A percentile compares a stretch with the other conserved stretches of the same genome.
These are phyloP conservation scores for Epichloe uncinata DNA, from an alignment of 2,329 filamentous ascomycete genomes.

Conservation along the genomic window DNA sequence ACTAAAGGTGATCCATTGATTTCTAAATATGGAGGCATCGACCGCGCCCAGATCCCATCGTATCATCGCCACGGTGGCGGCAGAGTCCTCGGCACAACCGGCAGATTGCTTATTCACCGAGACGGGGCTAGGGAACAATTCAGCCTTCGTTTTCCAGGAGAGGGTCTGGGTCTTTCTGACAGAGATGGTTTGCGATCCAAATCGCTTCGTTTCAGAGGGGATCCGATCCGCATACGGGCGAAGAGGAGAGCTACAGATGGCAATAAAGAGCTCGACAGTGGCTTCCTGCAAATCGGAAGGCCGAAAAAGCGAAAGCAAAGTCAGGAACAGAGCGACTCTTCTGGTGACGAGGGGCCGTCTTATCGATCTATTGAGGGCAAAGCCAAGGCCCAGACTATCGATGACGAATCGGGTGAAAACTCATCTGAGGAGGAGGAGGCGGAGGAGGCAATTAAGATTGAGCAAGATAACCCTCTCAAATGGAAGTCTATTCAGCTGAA, in stretches of 20 bases:
- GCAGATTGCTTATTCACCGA: constrained; percentile 51
- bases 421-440: constrained; percentile 19
- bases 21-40: constrained; percentile 52
- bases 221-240: constrained; percentile 26
- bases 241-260: constrained; percentile 10
- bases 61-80: constrained; percentile 61
- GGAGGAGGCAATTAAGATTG: constrained; percentile 19
- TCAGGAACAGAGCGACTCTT: constrained; percentile 22
- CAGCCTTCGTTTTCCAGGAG: constrained; percentile 31
- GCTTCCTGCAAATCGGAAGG: constrained; percentile 34
- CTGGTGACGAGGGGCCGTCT: constrained; percentile 35
- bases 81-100: constrained; percentile 52
- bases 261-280: constrained; percentile 19
- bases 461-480: constrained; percentile 31
- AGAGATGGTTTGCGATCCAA: constrained; percentile 35
- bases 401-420: constrained; percentile 36
- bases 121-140: constrained; percentile 45
- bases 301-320: constrained; percentile 30
- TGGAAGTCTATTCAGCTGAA: constrained; percentile 48
- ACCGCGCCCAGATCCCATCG: constrained; percentile 56
- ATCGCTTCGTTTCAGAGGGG: constrained; percentile 21
- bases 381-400: constrained; percentile 35
- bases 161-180: constrained; percentile 23
- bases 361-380: constrained; percentile 56
- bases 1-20: constrained; percentile 66